Evolutionary conservation across 768 basidiomycete genomes (phyloP), one percentile per base, ranked within the genome.

Genomic region (Tricholoma hemisulphureum): DNA sequence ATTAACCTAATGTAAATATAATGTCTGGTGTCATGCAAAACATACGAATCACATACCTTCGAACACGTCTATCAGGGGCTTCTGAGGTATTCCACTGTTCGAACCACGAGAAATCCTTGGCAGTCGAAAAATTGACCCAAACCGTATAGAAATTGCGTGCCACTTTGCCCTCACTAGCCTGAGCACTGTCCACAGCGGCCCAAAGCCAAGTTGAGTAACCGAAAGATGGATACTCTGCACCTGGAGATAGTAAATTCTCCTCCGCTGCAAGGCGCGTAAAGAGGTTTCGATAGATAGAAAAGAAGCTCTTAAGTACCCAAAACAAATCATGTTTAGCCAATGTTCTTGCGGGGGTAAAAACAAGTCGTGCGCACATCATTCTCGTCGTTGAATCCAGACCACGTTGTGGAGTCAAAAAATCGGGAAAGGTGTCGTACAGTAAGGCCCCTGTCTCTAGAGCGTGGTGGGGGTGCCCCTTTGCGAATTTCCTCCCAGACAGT

Each of bases 251-350:
- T 69, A 82, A 63, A 43, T 76, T 65, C 70, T 98, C 97, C 65
- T 98, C 96, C 18, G 86, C 83, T 10, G 86, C 82, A 16, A 99
- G 81, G 13, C 95, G 85, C 13, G 79, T 72, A 69, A 98, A 98
- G 3, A 99, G 76, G 62, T 93, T 91, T 28, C 87, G 84, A 69
- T 95, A 98, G 9, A 98, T 83, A 0, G 87, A 84, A 72, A 85
- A 98, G 76, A 97, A 98, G 39, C 93, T 83, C 94, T 99, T 35
- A 13, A n/a, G n/a, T n/a, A n/a, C n/a, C n/a, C n/a, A n/a, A n/a
- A n/a, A n/a, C n/a, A n/a, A n/a, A n/a, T n/a, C n/a, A n/a, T n/a
- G n/a, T n/a, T 37, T 43, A 58, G 28, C 49, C 53, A 51, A 54
- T n/a, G n/a, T n/a, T n/a, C n/a, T n/a, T n/a, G n/a, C n/a, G n/a